A percentile compares a stretch with the other conserved stretches of the same genome.
These are phyloP conservation scores for Stygiomarasmius scandens DNA, from an alignment of 1,284 basidiomycete species.

Conservation along the genomic window DNA sequence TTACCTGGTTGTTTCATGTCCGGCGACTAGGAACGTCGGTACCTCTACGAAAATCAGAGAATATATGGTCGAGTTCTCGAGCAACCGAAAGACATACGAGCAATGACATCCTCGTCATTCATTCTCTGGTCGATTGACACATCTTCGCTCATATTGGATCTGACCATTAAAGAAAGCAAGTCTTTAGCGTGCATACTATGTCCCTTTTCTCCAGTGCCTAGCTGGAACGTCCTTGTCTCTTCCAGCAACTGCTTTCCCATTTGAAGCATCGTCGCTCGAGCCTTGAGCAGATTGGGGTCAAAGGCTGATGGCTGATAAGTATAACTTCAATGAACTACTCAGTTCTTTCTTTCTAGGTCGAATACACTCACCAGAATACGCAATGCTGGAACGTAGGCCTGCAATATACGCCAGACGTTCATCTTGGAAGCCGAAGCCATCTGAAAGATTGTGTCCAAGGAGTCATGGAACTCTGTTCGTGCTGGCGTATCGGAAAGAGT, in stretches of 20 bases:
- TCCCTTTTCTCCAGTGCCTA: constrained; percentile 24
- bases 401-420: constrained; percentile 16
- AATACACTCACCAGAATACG: constrained; percentile 10
- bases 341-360: neutral
- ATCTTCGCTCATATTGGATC: constrained; percentile 47
- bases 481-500: constrained; percentile 25
- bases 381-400: constrained; percentile 26
- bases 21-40: constrained; percentile 23
- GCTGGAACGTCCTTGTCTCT: constrained; percentile 39
- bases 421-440: neutral
- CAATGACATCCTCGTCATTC: constrained; percentile 54
- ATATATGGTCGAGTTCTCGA: constrained; percentile 16
- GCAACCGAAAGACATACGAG: constrained; percentile 39
- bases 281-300: neutral
- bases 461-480: constrained; percentile 40
- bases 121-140: constrained; percentile 30
- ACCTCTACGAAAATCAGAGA: constrained; percentile 17
- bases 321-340: neutral
- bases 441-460: constrained; percentile 34
- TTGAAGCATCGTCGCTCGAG: constrained; percentile 25
- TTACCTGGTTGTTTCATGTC: constrained; percentile 44
- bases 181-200: constrained; percentile 25
- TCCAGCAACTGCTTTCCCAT: constrained; percentile 38
- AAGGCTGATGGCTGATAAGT: constrained; percentile 1
- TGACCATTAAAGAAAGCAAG: constrained; percentile 35